A percentile compares a stretch with the other conserved stretches of the same genome.
phyloP scores from a whole-genome alignment of 2,329 filamentous ascomycete genomes.

The Sporothrix phasma region DNA sequence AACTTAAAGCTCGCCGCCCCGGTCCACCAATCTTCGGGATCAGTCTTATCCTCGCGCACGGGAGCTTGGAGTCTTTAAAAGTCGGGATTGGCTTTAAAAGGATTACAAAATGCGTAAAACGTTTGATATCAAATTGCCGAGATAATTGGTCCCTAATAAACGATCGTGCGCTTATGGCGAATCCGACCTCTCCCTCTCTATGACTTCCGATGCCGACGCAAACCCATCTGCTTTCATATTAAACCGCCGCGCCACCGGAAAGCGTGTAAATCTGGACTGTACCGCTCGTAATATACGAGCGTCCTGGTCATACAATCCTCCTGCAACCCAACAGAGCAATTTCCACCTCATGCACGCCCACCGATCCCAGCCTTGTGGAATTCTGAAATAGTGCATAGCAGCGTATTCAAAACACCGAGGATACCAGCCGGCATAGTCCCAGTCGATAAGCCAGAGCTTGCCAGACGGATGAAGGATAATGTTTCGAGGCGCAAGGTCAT shows the following conservation, averaged over 20 bases:
- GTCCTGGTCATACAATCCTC: slow-evolving; percentile 13
- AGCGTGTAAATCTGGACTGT: slow-evolving; percentile 12
- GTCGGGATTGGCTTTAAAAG: too few species aligned
- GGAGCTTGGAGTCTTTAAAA: too few species aligned
- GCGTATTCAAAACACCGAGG: slow-evolving; percentile 13
- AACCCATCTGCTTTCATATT: slow-evolving; percentile 13
- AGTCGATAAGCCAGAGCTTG: slow-evolving; percentile 13
- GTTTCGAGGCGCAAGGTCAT: slow-evolving; percentile 13
- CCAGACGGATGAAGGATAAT: slow-evolving; percentile 14
- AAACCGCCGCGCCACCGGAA: slow-evolving; percentile 8
- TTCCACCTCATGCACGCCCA: slow-evolving; percentile 11
- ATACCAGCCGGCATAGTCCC: slow-evolving; percentile 15
- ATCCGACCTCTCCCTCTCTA: slow-evolving; percentile 9
- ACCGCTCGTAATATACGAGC: slow-evolving; percentile 10
- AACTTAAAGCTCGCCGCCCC: too few species aligned
- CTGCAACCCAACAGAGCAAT: slow-evolving; percentile 11
- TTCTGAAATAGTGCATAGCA: slow-evolving; percentile 11
- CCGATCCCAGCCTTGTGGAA: slow-evolving; percentile 12
- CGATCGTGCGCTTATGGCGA: neutral
- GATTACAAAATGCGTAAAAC: too few species aligned
- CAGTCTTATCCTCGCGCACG: too few species aligned
- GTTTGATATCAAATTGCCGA: too few species aligned
- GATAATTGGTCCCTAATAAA: too few species aligned
- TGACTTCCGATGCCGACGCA: slow-evolving; percentile 11
- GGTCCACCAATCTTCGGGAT: too few species aligned